phyloP scores from a whole-genome alignment of 805 yeast genomes.

The Ogataea allantospora region DNA sequence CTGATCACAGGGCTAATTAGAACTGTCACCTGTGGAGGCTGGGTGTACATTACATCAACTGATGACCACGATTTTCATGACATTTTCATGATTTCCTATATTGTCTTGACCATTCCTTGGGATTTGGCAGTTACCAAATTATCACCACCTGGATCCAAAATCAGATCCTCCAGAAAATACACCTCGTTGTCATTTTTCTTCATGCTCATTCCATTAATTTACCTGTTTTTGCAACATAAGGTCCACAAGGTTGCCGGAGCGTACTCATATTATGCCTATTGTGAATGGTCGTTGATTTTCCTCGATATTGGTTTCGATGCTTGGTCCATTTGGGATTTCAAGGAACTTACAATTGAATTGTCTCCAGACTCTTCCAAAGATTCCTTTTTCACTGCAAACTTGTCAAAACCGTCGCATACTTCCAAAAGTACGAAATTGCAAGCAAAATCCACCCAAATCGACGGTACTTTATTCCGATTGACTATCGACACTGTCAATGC shows the following conservation, averaged over 20 bases:
- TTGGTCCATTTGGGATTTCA: constrained; percentile 70
- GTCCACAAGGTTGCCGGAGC: constrained; percentile 90
- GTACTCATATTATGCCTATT: constrained; percentile 88
- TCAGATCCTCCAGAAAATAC: constrained; percentile 49
- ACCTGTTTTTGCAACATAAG: constrained; percentile 90
- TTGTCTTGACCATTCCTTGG: constrained; percentile 91
- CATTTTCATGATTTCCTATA: constrained; percentile 89
- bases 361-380: constrained; percentile 24
- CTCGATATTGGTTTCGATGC: constrained; percentile 85
- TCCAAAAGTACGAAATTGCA: constrained; percentile 9
- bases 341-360: constrained; percentile 51
- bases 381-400: constrained; percentile 28
- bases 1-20: constrained; percentile 73
- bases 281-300: constrained; percentile 88
- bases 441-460: constrained; percentile 23
- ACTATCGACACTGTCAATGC: constrained; percentile 56
- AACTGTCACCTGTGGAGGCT: constrained; percentile 95
- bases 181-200: constrained; percentile 65
- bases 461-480: constrained; percentile 36
- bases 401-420: constrained; percentile 7
- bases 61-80: constrained; percentile 98
- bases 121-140: constrained; percentile 57
- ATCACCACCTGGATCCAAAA: constrained; percentile 44
- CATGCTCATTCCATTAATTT: constrained; percentile 76
- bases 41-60: constrained; percentile 96